Conservation (phyloP, 2,329 filamentous ascomycete species). For the Alternaria sp. region DNA sequence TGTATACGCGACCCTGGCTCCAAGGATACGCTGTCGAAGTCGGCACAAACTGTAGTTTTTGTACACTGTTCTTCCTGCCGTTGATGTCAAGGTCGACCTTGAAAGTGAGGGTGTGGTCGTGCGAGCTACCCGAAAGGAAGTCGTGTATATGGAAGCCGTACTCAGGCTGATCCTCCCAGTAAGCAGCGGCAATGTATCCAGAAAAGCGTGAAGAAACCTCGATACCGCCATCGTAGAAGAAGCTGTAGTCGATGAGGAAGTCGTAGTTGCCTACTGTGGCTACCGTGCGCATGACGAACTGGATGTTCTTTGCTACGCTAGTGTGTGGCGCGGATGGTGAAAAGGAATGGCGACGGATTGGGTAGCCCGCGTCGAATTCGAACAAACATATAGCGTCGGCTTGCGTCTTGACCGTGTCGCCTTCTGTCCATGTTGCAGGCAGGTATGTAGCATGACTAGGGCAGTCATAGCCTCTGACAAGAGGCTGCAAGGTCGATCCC, state of each 20-base stretch:
- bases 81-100: constrained; percentile 51
- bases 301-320: constrained; percentile 41
- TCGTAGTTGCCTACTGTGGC: constrained; percentile 55
- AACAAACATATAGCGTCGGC: constrained; percentile 48
- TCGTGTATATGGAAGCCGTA: constrained; percentile 51
- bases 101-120: constrained; percentile 52
- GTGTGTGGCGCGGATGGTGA: constrained; percentile 24
- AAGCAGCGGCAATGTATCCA: constrained; percentile 36
- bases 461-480: constrained; percentile 61
- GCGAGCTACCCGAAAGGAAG: constrained; percentile 42
- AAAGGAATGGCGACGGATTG: constrained; percentile 40
- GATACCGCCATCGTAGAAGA: constrained; percentile 37
- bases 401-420: constrained; percentile 52
- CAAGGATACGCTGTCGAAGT: constrained; percentile 59
- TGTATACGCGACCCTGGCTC: constrained; percentile 57
- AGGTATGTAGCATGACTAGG: constrained; percentile 60
- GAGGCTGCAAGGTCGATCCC: constrained; percentile 51
- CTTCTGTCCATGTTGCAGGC: constrained; percentile 50
- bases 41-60: constrained; percentile 39
- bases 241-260: constrained; percentile 36
- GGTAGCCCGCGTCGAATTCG: constrained; percentile 34
- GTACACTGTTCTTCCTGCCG: constrained; percentile 45
- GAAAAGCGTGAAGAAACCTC: constrained; percentile 34
- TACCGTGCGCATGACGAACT: constrained; percentile 55
- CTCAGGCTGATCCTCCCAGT: constrained; percentile 35